Percentiles rank a stretch among this genome's conserved stretches.
Conservation (phyloP, 2,329 filamentous ascomycete species). For the Dryadomyces quercus-mongolicae region DNA sequence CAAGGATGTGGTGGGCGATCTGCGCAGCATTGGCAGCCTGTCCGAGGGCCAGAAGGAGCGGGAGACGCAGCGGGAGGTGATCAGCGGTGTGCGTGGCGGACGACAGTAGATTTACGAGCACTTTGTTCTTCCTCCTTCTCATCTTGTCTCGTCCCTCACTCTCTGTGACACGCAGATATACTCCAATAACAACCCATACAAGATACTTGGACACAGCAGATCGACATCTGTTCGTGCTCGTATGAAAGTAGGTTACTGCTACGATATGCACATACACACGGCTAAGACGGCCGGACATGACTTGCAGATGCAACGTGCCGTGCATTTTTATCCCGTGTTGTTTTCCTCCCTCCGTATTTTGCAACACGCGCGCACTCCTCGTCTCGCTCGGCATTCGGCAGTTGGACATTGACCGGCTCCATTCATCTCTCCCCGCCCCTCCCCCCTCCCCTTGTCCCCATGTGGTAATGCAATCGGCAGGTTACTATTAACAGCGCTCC, state of each 20-base stretch:
- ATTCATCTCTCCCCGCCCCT: too few species aligned
- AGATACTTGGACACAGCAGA: neutral
- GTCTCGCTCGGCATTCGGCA: too few species aligned
- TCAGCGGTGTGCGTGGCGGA: slow-evolving; percentile 41
- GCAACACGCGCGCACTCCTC: too few species aligned
- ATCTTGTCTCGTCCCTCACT: neutral
- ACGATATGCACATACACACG: neutral
- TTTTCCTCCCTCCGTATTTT: neutral
- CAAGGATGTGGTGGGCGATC: slow-evolving; percentile 92
- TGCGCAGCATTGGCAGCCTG: slow-evolving; percentile 74
- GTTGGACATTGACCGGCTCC: too few species aligned
- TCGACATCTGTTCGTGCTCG: neutral
- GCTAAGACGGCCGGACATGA: neutral
- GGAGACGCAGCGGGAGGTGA: slow-evolving; percentile 80
- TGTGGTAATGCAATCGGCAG: too few species aligned
- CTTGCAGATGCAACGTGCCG: neutral
- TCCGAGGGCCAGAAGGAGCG: slow-evolving; percentile 76
- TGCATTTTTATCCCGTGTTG: neutral
- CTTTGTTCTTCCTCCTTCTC: neutral
- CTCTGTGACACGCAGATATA: neutral
- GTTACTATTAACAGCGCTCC: too few species aligned
- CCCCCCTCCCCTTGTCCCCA: too few species aligned
- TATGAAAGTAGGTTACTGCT: neutral
- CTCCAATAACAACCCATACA: neutral
- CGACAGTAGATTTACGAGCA: neutral